Conservation (phyloP, 345 rosid species). For the Arabis hirsuta region DNA sequence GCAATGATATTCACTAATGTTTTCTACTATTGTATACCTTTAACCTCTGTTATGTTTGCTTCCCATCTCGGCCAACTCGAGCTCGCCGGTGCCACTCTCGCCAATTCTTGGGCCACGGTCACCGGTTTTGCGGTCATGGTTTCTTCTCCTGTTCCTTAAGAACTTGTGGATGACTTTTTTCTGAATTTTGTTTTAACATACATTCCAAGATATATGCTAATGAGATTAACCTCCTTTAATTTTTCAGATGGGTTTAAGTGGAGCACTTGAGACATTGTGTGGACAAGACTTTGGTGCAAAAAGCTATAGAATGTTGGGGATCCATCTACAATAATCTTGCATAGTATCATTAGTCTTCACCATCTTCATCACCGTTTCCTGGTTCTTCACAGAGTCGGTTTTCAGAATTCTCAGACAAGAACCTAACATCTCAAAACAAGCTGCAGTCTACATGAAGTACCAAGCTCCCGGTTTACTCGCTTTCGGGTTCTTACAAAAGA, state of each 20-base stretch:
- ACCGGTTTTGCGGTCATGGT: slow-evolving; percentile 85
- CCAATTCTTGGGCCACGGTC: slow-evolving; percentile 85
- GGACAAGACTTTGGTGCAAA: slow-evolving; percentile 89
- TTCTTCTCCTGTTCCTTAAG: slow-evolving; percentile 21
- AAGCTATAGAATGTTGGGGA: slow-evolving; percentile 62
- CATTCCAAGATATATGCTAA: background rate
- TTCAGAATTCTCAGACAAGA: slow-evolving; percentile 64
- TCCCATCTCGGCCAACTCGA: slow-evolving; percentile 73
- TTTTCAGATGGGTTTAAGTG: slow-evolving; percentile 68
- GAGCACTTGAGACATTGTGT: slow-evolving; percentile 85
- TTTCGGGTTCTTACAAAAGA: slow-evolving; percentile 65
- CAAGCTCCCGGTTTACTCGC: slow-evolving; percentile 75
- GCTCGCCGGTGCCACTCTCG: slow-evolving; percentile 86
- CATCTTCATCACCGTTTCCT: slow-evolving; percentile 57
- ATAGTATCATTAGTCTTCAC: slow-evolving; percentile 58
- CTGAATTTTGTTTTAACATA: too few species aligned
- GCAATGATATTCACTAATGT: slow-evolving; percentile 69
- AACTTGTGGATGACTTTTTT: background rate
- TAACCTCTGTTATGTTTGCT: slow-evolving; percentile 85
- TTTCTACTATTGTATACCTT: slow-evolving; percentile 55
- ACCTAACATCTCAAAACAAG: slow-evolving; percentile 52
- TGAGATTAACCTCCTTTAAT: background rate
- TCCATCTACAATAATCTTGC: slow-evolving; percentile 77
- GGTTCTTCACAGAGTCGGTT: slow-evolving; percentile 61
- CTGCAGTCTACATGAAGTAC: slow-evolving; percentile 62